Base-by-base conservation (phyloP, 768 basidiomycete species). In the Sarcomyxa edulis region DNA sequence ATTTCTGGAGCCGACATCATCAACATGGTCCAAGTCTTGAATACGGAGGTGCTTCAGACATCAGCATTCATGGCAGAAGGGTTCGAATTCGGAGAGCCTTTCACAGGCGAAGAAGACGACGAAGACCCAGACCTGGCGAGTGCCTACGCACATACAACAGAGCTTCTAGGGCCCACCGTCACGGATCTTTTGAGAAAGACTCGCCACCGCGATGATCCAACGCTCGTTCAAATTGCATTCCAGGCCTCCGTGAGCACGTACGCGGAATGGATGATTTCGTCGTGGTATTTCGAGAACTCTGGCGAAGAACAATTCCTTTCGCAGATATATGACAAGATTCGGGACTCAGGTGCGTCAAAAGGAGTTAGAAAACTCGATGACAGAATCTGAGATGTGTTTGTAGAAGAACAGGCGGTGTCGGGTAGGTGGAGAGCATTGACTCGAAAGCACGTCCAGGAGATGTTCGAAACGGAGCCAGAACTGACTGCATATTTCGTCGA, bases 361-460 rank as follows among this genome's bases (percentile, higher is more conserved):
- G 22, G 26, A 12, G 36, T 34, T 24, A 32, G 22, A 25, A 26
- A 11, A 35, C 6, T 7, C 23, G 16, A 18, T 26, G 20, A 28
- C 12, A 9, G 28, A 23, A 2, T 21, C 37, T 40, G 6, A 37
- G 31, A 28, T 32, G 35, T 25, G 10, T 33, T 41, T 4, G 30
- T 35, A 74, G 76, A 78, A 49, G 61, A 65, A 19, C 75, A 75
- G 52, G 62, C 68, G 1, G 64, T 72, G 20, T 67, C 75, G 11
- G 77, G 74, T 34, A 61, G 69, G 19, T 79, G 76, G 76, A 66
- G 76, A 40, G 67, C 75, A 18, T 44, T 79, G 45, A 78, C 77
- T 19, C 62, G 70, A 35, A 56, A 59, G 19, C 71, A 76, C 37
- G 63, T 69, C 14, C 62, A 61, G 40, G 57, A 56, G 28, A 61